Conservation (phyloP, 768 basidiomycete genomes). For the Boletus huronensis region DNA sequence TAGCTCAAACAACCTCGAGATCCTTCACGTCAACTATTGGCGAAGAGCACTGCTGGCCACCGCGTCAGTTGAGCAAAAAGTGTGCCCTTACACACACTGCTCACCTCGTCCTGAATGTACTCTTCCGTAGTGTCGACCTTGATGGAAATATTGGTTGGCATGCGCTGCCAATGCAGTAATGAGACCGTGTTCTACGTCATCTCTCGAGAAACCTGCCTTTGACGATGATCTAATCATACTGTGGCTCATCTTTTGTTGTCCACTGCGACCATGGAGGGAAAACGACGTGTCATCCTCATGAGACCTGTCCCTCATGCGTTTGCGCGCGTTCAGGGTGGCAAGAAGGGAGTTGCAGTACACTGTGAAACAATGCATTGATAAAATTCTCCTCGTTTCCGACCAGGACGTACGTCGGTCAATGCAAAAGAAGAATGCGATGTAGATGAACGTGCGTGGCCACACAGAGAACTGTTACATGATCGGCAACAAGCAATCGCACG, state of each 20-base stretch:
- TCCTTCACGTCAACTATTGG: slow-evolving; percentile 2
- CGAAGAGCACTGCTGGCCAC: background rate
- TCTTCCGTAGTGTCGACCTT: slow-evolving; percentile 62
- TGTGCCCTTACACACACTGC: background rate
- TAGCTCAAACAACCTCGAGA: background rate
- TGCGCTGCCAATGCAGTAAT: slow-evolving; percentile 5
- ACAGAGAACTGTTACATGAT: slow-evolving; percentile 38
- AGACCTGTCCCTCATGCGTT: slow-evolving; percentile 38
- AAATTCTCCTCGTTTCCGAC: too few relatives aligned
- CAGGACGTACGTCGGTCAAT: slow-evolving; percentile 50
- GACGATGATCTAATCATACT: background rate
- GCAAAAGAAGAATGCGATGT: slow-evolving; percentile 58
- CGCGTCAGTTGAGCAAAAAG: background rate
- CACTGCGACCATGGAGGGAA: slow-evolving; percentile 5
- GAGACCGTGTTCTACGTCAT: background rate
- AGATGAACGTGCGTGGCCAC: slow-evolving; percentile 48
- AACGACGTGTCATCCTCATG: slow-evolving; percentile 7
- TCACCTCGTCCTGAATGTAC: slow-evolving; percentile 38
- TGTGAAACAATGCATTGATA: slow-evolving; percentile 13
- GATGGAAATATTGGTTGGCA: slow-evolving; percentile 49
- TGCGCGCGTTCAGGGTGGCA: slow-evolving; percentile 54
- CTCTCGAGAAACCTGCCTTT: background rate
- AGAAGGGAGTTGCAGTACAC: slow-evolving; percentile 59
- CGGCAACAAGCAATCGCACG: background rate
- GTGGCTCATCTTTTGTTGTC: slow-evolving; percentile 7